Conservation (phyloP, 139 green algal genomes). For the Parachlorella kessleri region DNA sequence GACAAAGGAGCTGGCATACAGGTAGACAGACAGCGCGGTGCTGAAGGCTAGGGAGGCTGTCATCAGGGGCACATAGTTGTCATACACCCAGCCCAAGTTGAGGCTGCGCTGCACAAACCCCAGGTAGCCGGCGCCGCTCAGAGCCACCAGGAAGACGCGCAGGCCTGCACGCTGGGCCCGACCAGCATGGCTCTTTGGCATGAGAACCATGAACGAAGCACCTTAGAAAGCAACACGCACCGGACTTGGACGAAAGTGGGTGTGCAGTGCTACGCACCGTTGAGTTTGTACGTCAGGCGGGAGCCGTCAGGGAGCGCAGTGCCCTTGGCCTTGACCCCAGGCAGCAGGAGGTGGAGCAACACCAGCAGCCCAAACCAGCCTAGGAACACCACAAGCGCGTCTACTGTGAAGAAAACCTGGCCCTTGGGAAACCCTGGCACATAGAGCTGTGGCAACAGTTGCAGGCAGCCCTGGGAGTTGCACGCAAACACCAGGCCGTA, state of each 20-base stretch:
- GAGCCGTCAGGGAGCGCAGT: constrained; percentile 57
- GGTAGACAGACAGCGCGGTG: constrained; percentile 44
- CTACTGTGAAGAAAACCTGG: constrained; percentile 52
- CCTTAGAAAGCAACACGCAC: no score
- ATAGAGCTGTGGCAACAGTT: constrained; percentile 2
- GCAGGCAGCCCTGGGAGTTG: constrained; percentile 47
- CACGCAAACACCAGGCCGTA: constrained; percentile 60
- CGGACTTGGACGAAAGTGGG: no score
- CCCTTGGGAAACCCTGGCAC: constrained; percentile 26
- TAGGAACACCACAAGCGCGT: constrained; percentile 54
- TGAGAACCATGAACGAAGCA: no score
- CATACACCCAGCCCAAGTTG: constrained; percentile 72
- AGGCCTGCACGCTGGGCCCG: constrained; percentile 56
- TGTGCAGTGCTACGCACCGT: no score
- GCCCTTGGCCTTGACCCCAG: constrained; percentile 65
- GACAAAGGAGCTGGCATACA: constrained; percentile 28
- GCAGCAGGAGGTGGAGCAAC: constrained; percentile 81
- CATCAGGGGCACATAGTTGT: constrained; percentile 81
- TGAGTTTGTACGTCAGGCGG: constrained; percentile 86
- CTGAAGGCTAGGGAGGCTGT: constrained; percentile 70
- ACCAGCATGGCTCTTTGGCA: no score
- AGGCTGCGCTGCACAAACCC: constrained; percentile 56
- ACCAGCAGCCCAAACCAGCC: constrained; percentile 68
- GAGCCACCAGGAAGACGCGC: constrained; percentile 53
- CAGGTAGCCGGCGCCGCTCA: constrained; percentile 57